phyloP scores from a whole-genome alignment of 768 basidiomycete genomes.

The Chalciporus chontae region DNA sequence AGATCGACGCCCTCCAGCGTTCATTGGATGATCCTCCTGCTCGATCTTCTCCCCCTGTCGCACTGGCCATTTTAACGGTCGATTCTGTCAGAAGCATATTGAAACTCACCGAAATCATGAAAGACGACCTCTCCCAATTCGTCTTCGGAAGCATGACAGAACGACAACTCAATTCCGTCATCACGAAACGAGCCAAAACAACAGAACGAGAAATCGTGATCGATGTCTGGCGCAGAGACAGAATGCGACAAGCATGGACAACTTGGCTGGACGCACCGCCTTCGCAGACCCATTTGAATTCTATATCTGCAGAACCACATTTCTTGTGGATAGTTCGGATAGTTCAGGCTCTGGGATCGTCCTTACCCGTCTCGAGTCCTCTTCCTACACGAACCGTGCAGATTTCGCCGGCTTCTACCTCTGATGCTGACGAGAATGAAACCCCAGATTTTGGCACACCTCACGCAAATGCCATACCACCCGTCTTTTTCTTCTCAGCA shows the following conservation, averaged over 20 bases:
- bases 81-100: slow-evolving; percentile 48
- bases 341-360: slow-evolving; percentile 41
- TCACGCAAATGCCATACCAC: slow-evolving; percentile 51
- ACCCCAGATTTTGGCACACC: background rate
- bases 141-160: slow-evolving; percentile 67
- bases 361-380: slow-evolving; percentile 37
- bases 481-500: slow-evolving; percentile 59
- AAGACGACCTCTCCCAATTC: slow-evolving; percentile 62
- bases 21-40: slow-evolving; percentile 32
- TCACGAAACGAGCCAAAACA: slow-evolving; percentile 50
- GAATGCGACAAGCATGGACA: slow-evolving; percentile 20
- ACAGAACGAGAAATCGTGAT: slow-evolving; percentile 55
- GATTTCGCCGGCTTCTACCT: slow-evolving; percentile 1
- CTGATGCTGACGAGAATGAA: background rate
- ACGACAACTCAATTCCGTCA: slow-evolving; percentile 45
- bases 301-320: slow-evolving; percentile 13
- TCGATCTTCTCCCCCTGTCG: slow-evolving; percentile 18
- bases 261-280: slow-evolving; percentile 20
- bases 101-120: slow-evolving; percentile 58
- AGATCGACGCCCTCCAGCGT: slow-evolving; percentile 44
- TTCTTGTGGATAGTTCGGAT: slow-evolving; percentile 48
- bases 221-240: slow-evolving; percentile 43
- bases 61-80: slow-evolving; percentile 47
- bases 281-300: slow-evolving; percentile 4
- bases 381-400: slow-evolving; percentile 26